Percentiles rank a stretch among this genome's conserved stretches.
Evolutionary conservation across 139 green algal species (phyloP).

Genomic region (Pseudopediastrum boryanum): DNA sequence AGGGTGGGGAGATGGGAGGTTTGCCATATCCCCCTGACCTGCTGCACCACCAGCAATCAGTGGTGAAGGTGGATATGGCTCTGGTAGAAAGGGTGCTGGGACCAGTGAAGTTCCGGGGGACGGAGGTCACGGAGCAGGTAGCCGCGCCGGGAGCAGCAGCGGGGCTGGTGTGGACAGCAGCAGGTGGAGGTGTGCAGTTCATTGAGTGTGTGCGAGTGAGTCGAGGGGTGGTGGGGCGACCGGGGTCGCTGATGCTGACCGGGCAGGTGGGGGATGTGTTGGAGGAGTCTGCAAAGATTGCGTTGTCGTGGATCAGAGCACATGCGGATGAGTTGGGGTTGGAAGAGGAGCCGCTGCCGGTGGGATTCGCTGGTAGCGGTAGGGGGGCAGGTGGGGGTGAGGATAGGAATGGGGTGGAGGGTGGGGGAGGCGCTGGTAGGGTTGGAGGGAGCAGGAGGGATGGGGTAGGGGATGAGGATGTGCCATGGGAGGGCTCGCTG

Average conservation of each 20-base stretch:
- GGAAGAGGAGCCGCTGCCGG: not conserved
- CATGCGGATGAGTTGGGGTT: conserved; percentile 55
- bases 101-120: conserved; percentile 41
- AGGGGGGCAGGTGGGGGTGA: too few relatives aligned
- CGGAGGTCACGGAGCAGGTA: conserved; percentile 55
- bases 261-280: conserved; percentile 84
- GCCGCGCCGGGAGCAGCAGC: conserved; percentile 64
- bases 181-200: conserved; percentile 75
- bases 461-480: too few relatives aligned
- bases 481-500: too few relatives aligned
- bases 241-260: conserved; percentile 71
- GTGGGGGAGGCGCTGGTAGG: too few relatives aligned
- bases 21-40: conserved; percentile 41
- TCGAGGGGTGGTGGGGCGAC: conserved; percentile 4
- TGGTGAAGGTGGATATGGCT: conserved; percentile 53
- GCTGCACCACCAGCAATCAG: not conserved
- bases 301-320: conserved; percentile 75
- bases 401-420: too few relatives aligned
- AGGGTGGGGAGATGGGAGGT: not conserved
- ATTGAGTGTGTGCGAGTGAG: conserved; percentile 68
- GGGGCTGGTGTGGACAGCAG: conserved; percentile 81
- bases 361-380: too few relatives aligned
- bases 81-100: conserved; percentile 78
- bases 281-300: conserved; percentile 75
- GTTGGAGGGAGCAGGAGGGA: too few relatives aligned